A percentile compares a stretch with the other conserved stretches of the same genome.
These are phyloP conservation scores for Phytophthora citricola DNA, from an alignment of 352 stramenopile genomes.

Conservation along the genomic window DNA sequence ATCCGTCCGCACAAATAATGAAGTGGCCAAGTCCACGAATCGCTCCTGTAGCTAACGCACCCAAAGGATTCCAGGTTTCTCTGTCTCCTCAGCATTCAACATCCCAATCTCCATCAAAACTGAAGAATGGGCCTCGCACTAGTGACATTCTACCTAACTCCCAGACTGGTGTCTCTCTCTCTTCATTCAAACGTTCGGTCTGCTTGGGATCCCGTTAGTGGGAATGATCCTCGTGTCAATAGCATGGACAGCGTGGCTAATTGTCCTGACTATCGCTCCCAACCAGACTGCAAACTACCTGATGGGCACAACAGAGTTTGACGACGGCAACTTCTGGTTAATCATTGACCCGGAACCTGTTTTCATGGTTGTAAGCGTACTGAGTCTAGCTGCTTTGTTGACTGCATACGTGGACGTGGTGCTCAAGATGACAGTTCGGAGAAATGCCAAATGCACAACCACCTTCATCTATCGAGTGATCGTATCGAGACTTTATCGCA, in stretches of 20 bases:
- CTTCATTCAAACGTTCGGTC: slow-evolving; percentile 24
- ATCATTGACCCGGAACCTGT: slow-evolving; percentile 17
- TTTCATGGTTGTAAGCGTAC: slow-evolving; percentile 18
- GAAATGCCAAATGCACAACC: slow-evolving; percentile 10
- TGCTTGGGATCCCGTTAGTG: slow-evolving; percentile 23
- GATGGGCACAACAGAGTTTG: slow-evolving; percentile 48
- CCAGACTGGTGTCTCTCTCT: not conserved
- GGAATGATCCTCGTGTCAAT: slow-evolving; percentile 22
- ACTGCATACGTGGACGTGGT: slow-evolving; percentile 20
- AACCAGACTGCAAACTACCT: slow-evolving; percentile 47
- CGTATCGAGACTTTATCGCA: not conserved
- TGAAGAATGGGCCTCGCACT: not conserved
- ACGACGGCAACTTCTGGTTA: slow-evolving; percentile 53
- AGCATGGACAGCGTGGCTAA: slow-evolving; percentile 39
- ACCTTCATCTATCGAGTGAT: not conserved
- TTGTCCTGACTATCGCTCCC: slow-evolving; percentile 35
- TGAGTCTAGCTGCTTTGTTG: slow-evolving; percentile 21
- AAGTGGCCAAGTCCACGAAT: not conserved
- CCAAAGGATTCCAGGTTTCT: not conserved
- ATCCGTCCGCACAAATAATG: not conserved
- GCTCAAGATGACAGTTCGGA: slow-evolving; percentile 29
- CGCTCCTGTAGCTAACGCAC: not conserved
- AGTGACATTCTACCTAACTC: not conserved
- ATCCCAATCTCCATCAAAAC: not conserved
- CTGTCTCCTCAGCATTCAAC: not conserved